Evolutionary conservation across 2,329 filamentous ascomycete species (phyloP).

Genomic region (Trichoderma sp.): DNA sequence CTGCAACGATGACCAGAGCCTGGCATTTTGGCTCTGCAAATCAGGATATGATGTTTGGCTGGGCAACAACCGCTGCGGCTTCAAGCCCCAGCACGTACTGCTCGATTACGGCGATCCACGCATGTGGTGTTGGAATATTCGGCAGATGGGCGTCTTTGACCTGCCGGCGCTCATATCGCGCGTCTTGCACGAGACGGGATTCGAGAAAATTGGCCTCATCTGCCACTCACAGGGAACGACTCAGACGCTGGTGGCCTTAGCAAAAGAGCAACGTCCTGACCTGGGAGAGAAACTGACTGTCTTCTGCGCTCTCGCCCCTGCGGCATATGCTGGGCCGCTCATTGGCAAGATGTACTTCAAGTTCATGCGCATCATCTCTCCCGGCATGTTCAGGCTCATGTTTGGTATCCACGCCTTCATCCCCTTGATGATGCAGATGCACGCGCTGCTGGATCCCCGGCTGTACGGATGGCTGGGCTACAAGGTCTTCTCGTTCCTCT

Average conservation of each 20-base stretch:
- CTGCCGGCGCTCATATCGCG: constrained; percentile 76
- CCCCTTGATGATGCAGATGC: constrained; percentile 87
- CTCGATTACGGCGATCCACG: constrained; percentile 74
- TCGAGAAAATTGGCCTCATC: constrained; percentile 76
- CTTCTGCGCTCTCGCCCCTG: constrained; percentile 87
- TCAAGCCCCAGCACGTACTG: constrained; percentile 70
- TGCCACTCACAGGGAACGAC: constrained; percentile 92
- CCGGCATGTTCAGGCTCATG: constrained; percentile 71
- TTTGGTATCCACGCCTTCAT: constrained; percentile 95
- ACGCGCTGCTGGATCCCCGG: constrained; percentile 59
- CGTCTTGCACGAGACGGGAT: constrained; percentile 78
- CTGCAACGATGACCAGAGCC: constrained; percentile 81
- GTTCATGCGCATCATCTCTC: constrained; percentile 80
- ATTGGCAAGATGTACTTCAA: constrained; percentile 88
- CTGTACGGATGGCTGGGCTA: constrained; percentile 84
- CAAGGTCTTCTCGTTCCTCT: constrained; percentile 83
- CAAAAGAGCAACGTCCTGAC: constrained; percentile 85
- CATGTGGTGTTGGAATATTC: constrained; percentile 97
- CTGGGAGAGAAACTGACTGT: constrained; percentile 79
- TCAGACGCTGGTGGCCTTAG: constrained; percentile 80
- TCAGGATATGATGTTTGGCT: constrained; percentile 94
- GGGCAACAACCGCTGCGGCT: constrained; percentile 89
- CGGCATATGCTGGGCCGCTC: constrained; percentile 82
- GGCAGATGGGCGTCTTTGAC: constrained; percentile 89
- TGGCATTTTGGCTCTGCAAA: constrained; percentile 91